These are phyloP conservation scores for Russula brevipes DNA, from an alignment of 768 basidiomycete species.

Conservation along the genomic window DNA sequence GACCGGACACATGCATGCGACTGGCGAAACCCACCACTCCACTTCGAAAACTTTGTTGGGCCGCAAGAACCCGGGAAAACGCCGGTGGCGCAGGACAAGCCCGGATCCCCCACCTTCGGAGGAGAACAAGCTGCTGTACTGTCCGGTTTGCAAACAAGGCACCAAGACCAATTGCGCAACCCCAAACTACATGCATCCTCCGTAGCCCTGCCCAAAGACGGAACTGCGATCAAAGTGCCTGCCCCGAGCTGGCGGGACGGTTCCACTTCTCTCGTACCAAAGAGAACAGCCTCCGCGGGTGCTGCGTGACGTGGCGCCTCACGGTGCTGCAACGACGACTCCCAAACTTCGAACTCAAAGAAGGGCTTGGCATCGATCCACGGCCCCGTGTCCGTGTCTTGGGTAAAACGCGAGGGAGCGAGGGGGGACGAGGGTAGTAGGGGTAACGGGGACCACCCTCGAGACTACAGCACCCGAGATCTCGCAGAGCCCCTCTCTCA, in stretches of 20 bases:
- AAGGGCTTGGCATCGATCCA: not conserved
- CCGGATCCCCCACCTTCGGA: not conserved
- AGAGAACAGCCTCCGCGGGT: not conserved
- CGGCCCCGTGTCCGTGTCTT: not conserved
- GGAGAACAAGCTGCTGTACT: not conserved
- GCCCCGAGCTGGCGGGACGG: not conserved
- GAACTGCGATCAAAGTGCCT: not conserved
- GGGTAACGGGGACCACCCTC: not conserved
- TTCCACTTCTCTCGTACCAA: not conserved
- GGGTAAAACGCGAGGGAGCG: not conserved
- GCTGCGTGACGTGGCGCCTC: conserved; percentile 17
- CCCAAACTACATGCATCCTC: not conserved
- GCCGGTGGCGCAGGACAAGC: not conserved
- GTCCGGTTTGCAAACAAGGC: conserved; percentile 2
- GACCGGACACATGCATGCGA: no score
- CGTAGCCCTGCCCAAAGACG: not conserved
- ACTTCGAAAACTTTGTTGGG: no score
- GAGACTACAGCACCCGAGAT: not conserved
- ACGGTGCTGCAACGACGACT: not conserved
- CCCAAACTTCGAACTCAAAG: not conserved
- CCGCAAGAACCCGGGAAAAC: not conserved
- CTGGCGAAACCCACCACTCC: no score
- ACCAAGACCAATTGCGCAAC: conserved; percentile 3
- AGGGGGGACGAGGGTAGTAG: not conserved
- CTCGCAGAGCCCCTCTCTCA: not conserved